phyloP scores from a whole-genome alignment of 768 basidiomycete species.

The Trametes maxima region DNA sequence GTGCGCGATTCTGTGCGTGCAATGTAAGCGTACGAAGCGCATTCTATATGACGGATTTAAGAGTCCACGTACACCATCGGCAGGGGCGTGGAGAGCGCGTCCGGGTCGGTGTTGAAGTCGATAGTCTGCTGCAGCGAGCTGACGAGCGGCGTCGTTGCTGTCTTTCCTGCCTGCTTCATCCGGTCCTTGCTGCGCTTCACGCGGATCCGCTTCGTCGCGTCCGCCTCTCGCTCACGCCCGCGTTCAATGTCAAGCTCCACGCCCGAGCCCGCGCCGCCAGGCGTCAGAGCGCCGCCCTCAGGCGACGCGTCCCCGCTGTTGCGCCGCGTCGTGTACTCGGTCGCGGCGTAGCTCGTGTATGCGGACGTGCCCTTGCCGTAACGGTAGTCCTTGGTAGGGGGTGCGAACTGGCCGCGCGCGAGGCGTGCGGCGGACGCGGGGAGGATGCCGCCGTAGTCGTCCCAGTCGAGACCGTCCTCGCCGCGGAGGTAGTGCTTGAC shows the following conservation, averaged over 20 bases:
- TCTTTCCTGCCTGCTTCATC: conserved; percentile 33
- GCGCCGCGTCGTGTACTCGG: conserved; percentile 22
- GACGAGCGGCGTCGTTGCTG: conserved; percentile 63
- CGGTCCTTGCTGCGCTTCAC: conserved; percentile 71
- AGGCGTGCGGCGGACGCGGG: conserved; percentile 60
- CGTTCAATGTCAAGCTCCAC: conserved; percentile 16
- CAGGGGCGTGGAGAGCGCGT: conserved; percentile 68
- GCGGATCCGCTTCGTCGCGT: conserved; percentile 59
- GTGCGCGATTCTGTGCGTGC: conserved; percentile 71
- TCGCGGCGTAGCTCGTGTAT: conserved; percentile 43
- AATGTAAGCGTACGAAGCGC: not conserved
- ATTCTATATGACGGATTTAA: not conserved
- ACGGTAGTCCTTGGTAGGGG: conserved; percentile 20
- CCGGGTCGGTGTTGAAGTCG: conserved; percentile 60
- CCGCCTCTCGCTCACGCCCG: conserved; percentile 10
- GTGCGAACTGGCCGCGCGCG: conserved; percentile 26
- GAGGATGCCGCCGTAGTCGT: conserved; percentile 68
- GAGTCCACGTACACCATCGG: conserved; percentile 67
- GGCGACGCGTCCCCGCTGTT: conserved; percentile 11
- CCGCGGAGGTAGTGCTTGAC: conserved; percentile 83
- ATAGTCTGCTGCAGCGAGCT: conserved; percentile 52
- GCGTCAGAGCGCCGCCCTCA: not conserved
- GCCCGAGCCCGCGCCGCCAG: conserved; percentile 4
- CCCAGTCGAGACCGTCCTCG: conserved; percentile 72
- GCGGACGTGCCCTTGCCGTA: conserved; percentile 32